Conservation (phyloP, 305 asterid genomes). For the Fraxinus albicans region DNA sequence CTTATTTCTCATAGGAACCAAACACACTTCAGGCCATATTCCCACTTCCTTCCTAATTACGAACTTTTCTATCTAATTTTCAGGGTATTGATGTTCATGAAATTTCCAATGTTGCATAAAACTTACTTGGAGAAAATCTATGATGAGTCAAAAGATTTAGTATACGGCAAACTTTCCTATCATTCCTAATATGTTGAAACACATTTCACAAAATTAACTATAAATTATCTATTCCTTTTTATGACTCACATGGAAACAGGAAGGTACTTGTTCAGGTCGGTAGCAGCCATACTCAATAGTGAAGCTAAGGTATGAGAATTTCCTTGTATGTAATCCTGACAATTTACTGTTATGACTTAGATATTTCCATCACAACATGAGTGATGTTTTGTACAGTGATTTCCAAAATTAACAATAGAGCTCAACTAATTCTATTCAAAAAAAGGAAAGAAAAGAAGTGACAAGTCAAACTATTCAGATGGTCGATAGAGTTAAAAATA, state of each 20-base stretch:
- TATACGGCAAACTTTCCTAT: background rate
- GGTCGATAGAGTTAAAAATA: background rate
- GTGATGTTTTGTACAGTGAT: background rate
- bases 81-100: background rate
- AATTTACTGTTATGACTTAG: background rate
- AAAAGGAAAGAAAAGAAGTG: background rate
- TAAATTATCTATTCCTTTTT: background rate
- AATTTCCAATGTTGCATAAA: background rate
- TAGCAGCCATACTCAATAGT: slow-evolving; percentile 53
- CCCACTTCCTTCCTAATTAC: background rate
- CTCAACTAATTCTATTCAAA: background rate
- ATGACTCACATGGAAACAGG: slow-evolving; percentile 50
- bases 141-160: background rate
- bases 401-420: background rate
- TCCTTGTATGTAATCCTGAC: slow-evolving; percentile 10
- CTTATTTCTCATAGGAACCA: background rate
- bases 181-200: background rate
- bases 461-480: background rate
- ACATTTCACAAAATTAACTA: background rate
- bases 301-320: slow-evolving; percentile 63
- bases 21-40: background rate
- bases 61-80: background rate
- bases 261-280: slow-evolving; percentile 49
- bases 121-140: background rate
- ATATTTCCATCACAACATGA: background rate